Evolutionary conservation across 1,139 yeast species (phyloP).

Genomic region (Debaryomyces udenii): DNA sequence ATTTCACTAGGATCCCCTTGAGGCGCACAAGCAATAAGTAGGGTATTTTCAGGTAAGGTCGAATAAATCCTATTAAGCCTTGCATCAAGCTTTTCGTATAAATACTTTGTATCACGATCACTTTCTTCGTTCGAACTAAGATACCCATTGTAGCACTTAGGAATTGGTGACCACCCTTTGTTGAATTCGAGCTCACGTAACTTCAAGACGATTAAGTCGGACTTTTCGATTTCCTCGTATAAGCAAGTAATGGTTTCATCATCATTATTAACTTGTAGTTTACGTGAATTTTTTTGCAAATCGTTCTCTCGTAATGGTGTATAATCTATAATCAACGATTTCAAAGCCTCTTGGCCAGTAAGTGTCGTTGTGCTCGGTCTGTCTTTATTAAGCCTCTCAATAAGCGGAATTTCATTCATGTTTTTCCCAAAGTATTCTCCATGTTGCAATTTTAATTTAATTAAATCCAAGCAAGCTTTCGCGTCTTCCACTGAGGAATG

Average conservation of each 20-base stretch:
- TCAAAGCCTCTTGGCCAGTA: constrained; percentile 27
- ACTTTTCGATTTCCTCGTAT: constrained; percentile 31
- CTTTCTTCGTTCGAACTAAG: constrained; percentile 16
- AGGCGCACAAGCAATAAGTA: constrained; percentile 64
- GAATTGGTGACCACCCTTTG: constrained; percentile 26
- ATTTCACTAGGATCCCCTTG: constrained; percentile 62
- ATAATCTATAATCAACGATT: constrained; percentile 47
- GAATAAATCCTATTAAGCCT: constrained; percentile 55
- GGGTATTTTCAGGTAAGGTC: constrained; percentile 58
- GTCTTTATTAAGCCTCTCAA: constrained; percentile 26
- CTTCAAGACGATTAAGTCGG: constrained; percentile 55
- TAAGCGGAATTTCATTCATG: constrained; percentile 37
- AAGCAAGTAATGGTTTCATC: constrained; percentile 56
- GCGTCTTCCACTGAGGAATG: constrained; percentile 93
- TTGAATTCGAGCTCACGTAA: constrained; percentile 62
- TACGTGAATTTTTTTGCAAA: constrained; percentile 25
- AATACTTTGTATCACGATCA: constrained; percentile 18
- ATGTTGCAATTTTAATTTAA: constrained; percentile 65
- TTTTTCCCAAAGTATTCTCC: constrained; percentile 69
- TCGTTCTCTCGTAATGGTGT: constrained; percentile 21
- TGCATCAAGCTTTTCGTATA: constrained; percentile 38
- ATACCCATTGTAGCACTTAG: constrained; percentile 25
- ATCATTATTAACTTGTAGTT: constrained; percentile 54
- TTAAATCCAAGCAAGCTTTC: constrained; percentile 73
- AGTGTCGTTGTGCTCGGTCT: constrained; percentile 8